Conservation (phyloP, 2,329 filamentous ascomycete species). For the Corinectria fuckeliana region DNA sequence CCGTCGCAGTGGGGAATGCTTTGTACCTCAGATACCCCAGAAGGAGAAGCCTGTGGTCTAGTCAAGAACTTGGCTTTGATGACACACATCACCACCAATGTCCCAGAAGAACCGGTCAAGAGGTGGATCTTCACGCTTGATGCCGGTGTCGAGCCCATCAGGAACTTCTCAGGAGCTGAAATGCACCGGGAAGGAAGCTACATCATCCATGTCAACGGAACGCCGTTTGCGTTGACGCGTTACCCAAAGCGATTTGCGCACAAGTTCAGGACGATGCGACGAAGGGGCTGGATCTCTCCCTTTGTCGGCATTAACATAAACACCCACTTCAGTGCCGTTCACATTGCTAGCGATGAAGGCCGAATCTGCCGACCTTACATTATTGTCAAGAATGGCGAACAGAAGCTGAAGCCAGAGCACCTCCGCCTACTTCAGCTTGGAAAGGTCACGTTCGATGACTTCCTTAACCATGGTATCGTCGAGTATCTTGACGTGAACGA, state of each 20-base stretch:
- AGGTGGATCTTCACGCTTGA: conserved; percentile 87
- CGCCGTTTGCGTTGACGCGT: conserved; percentile 85
- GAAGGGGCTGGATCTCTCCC: conserved; percentile 90
- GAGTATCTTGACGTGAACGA: conserved; percentile 99
- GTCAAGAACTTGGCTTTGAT: conserved; percentile 98
- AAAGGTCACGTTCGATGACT: conserved; percentile 90
- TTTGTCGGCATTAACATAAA: conserved; percentile 98
- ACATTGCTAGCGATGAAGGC: conserved; percentile 96
- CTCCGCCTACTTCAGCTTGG: conserved; percentile 83
- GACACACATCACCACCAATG: conserved; percentile 98
- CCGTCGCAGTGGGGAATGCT: conserved; percentile 99
- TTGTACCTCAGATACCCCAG: conserved; percentile 94
- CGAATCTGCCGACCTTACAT: conserved; percentile 96
- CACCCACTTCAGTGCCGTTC: conserved; percentile 86
- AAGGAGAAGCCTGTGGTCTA: conserved; percentile 97
- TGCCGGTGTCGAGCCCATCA: conserved; percentile 79
- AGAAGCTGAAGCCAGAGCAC: conserved; percentile 80
- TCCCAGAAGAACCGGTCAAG: conserved; percentile 89
- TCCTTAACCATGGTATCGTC: conserved; percentile 85
- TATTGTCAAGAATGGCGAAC: conserved; percentile 86
- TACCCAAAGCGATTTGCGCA: conserved; percentile 86
- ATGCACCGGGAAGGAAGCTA: conserved; percentile 86
- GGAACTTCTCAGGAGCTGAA: conserved; percentile 75
- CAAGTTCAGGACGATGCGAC: conserved; percentile 83
- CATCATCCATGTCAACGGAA: conserved; percentile 94